A percentile compares a stretch with the other conserved stretches of the same genome.
phyloP scores from a whole-genome alignment of 1,284 basidiomycete species.

The Mycosarcoma mackinlayi region DNA sequence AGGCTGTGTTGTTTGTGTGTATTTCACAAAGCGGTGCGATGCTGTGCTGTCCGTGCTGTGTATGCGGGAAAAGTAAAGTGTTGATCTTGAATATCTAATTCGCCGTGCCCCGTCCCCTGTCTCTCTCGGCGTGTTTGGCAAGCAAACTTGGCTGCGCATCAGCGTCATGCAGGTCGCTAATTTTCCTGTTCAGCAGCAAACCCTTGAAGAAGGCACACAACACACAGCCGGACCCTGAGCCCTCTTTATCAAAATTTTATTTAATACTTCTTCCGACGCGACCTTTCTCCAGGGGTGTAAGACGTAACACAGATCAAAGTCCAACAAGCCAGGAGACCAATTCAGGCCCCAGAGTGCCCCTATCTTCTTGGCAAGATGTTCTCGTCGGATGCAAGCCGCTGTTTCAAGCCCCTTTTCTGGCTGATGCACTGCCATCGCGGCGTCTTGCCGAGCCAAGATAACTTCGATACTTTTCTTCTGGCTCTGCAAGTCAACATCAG shows the following conservation, averaged over 20 bases:
- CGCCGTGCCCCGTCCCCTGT: too few relatives aligned
- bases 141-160: conserved; percentile 14
- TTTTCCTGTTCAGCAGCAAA: neutral
- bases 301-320: too few relatives aligned
- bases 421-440: conserved; percentile 11
- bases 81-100: neutral
- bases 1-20: conserved; percentile 2
- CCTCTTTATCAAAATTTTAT: too few relatives aligned
- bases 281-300: neutral
- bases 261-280: neutral
- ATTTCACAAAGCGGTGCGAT: conserved; percentile 4
- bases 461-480: neutral
- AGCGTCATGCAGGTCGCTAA: conserved; percentile 1
- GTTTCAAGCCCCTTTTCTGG: neutral
- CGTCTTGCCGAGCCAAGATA: conserved; percentile 1
- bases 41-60: too few relatives aligned
- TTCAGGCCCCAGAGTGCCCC: conserved; percentile 14
- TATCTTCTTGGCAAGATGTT: conserved; percentile 19
- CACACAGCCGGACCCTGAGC: conserved; percentile 22
- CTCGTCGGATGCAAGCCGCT: conserved; percentile 1
- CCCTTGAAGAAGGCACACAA: neutral
- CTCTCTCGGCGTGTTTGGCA: too few relatives aligned
- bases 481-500: neutral
- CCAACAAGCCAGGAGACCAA: conserved; percentile 8
- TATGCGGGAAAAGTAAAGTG: too few relatives aligned